A percentile compares a stretch with the other conserved stretches of the same genome.
These are phyloP conservation scores for Cairneyella variabilis DNA, from an alignment of 495 filamentous ascomycete genomes.

Conservation along the genomic window DNA sequence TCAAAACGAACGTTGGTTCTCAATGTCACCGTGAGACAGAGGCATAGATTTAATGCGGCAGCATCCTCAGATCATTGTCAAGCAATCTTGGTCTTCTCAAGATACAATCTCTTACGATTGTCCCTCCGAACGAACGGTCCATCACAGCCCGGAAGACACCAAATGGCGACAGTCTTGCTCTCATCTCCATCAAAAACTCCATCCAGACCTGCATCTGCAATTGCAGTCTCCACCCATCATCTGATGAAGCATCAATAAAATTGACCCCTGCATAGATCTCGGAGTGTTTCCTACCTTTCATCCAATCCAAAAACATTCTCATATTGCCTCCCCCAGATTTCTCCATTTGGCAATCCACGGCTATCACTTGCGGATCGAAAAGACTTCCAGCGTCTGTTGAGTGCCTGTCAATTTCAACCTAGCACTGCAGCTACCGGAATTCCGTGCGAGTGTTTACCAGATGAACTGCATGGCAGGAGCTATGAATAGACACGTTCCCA, in stretches of 20 bases:
- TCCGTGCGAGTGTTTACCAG: neutral
- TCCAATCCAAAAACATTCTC: neutral
- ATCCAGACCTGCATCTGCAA: too few species aligned
- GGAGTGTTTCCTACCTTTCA: neutral
- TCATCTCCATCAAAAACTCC: too few species aligned
- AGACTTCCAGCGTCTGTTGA: too few species aligned
- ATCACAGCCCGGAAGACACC: neutral
- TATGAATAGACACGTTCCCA: neutral
- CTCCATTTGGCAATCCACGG: neutral
- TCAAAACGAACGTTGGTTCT: too few species aligned
- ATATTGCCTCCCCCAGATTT: slow-evolving; percentile 1
- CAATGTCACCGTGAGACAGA: neutral
- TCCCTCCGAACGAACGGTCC: neutral
- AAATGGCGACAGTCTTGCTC: too few species aligned
- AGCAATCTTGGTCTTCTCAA: too few species aligned
- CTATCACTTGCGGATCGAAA: neutral
- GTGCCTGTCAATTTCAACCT: too few species aligned
- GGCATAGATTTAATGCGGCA: neutral
- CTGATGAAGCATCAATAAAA: neutral
- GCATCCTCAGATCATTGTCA: too few species aligned
- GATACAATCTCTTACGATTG: too few species aligned
- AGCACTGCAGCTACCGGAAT: neutral
- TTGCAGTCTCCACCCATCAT: too few species aligned
- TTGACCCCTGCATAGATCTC: neutral
- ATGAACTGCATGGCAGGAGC: neutral